Percentiles rank a stretch among this genome's conserved stretches.
These are phyloP conservation scores for Clausena lansium DNA, from an alignment of 345 rosid species.

Conservation along the genomic window DNA sequence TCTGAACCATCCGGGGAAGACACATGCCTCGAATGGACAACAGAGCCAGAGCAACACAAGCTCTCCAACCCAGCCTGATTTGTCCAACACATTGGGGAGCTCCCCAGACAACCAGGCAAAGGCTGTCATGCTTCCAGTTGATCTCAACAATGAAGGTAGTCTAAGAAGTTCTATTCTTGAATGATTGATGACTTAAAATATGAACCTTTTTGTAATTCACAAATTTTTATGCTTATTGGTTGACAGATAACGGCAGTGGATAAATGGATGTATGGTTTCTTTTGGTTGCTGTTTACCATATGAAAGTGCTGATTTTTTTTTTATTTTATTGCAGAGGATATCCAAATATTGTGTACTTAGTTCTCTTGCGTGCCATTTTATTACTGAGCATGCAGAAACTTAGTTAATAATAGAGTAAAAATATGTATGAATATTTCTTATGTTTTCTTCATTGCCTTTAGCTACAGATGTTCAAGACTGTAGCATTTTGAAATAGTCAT, in stretches of 20 bases:
- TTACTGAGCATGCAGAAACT: too few relatives aligned
- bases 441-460: background rate
- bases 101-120: constrained; percentile 44
- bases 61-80: constrained; percentile 46
- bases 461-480: constrained; percentile 28
- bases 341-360: background rate
- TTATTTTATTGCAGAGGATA: background rate
- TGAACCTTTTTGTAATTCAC: background rate
- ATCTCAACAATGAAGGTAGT: constrained; percentile 61
- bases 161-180: background rate
- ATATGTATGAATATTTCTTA: background rate
- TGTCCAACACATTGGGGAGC: constrained; percentile 24
- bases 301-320: background rate
- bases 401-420: too few relatives aligned
- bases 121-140: constrained; percentile 44
- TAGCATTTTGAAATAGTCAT: constrained; percentile 8
- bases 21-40: constrained; percentile 51
- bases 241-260: background rate
- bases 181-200: background rate
- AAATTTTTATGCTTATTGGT: background rate
- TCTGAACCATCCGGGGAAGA: constrained; percentile 44
- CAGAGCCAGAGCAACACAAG: constrained; percentile 29
- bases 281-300: background rate
- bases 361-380: background rate
- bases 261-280: background rate